Conservation (phyloP, 2,329 filamentous ascomycete species). For the Microdochium trichocladiopsis region DNA sequence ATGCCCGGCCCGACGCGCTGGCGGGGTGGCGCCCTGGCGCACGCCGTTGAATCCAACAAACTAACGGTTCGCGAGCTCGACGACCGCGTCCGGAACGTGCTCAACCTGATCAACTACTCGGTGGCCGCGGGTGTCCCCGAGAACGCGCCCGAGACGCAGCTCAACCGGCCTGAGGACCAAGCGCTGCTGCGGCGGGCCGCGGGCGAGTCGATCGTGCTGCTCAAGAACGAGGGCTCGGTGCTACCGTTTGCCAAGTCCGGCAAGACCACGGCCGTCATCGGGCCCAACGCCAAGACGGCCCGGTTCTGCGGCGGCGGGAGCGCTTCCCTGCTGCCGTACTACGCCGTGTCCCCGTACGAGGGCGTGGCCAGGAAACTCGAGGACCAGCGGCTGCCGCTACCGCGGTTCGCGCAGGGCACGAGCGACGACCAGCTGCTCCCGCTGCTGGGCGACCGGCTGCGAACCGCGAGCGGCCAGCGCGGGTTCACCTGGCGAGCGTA, state of each 20-base stretch:
- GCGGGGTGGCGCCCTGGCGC: background rate
- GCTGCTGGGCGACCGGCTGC: no score
- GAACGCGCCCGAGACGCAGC: constrained; percentile 47
- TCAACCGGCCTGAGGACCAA: constrained; percentile 53
- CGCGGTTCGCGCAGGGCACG: constrained; percentile 50
- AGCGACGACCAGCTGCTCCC: constrained; percentile 61
- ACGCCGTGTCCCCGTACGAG: constrained; percentile 65
- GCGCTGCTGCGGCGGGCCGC: constrained; percentile 53
- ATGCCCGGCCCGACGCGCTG: constrained; percentile 26
- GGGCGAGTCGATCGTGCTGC: constrained; percentile 63
- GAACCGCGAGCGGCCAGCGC: constrained; percentile 51
- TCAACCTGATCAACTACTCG: background rate
- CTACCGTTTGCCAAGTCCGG: constrained; percentile 58
- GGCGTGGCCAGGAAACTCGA: constrained; percentile 51
- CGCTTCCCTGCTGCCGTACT: constrained; percentile 53
- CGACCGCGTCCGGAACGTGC: background rate
- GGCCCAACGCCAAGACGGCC: constrained; percentile 50
- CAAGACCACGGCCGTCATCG: constrained; percentile 43
- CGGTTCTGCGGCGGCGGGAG: constrained; percentile 60
- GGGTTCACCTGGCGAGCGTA: constrained; percentile 61
- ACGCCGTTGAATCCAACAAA: no score
- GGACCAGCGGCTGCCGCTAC: no score
- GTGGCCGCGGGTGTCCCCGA: constrained; percentile 17
- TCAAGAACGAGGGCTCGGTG: constrained; percentile 66
- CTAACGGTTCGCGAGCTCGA: background rate